Base-by-base conservation (phyloP, 768 basidiomycete genomes). In the Collybia nuda region DNA sequence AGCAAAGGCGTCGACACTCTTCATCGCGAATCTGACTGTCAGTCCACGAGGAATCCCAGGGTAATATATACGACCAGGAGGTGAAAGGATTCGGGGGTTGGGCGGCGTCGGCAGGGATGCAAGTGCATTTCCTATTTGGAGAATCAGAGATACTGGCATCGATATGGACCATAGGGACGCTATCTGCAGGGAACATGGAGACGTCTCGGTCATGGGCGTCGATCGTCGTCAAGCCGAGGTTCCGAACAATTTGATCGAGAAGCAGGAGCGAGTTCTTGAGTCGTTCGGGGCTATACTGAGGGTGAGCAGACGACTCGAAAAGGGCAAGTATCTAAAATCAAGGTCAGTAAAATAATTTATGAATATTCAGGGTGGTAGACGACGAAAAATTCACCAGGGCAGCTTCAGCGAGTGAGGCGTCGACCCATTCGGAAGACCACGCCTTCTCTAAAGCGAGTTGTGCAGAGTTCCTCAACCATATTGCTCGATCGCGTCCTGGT, bases 231-330 rank as follows among this genome's bases (percentile, higher is more conserved):
- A 90, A 73, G 3, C 70, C 63, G 2, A 85, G 70, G 2, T 65
- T 64, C n/a, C 72, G 75, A 52, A 92, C 78, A 50, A 90, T 80
- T 24, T 75, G 72, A 61, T 92, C 90, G 26, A 91, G 72, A 19
- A 76, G 70, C 36, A 78, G 61, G 8, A 92, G 69, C 0, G 88
- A 74, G 17, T 66, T 66, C 18, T 72, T 69, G 9, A 81, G 77
- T 12, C 84, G 77, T 18, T 79, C 76, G 3, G 78, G 71, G 18
- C 75, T 77, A 61, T 89, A 78, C 38, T 78, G 70, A 5, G 87
- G 88, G 52, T 91, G 86, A 4, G 85, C 78, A 1, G 86, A 90
- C 0, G 81, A 78, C 63, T 92, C 90, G 57, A 88, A 92, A 2
- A 92, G 69, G 5, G 89, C 85, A 7, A 91, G 74, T 43, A 92